phyloP scores from a whole-genome alignment of 805 yeast species.

The Yamadazyma ubonensis region DNA sequence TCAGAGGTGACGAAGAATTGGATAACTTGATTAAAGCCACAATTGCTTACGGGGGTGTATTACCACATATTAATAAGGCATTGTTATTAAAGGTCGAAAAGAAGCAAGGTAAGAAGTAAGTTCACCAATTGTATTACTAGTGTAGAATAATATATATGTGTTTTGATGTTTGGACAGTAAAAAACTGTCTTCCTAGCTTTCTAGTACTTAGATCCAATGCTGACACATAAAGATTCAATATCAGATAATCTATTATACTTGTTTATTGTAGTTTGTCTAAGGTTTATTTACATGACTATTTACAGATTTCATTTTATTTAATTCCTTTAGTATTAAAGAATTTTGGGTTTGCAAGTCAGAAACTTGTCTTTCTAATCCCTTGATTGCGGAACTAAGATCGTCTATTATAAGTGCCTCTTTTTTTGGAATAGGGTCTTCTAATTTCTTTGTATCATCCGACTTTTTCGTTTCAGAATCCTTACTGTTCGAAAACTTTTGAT shows the following conservation, averaged over 20 bases:
- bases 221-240: too few relatives aligned
- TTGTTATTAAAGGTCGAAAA: constrained; percentile 74
- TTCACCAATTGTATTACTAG: constrained; percentile 13
- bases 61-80: constrained; percentile 89
- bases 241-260: too few relatives aligned
- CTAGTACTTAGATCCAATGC: too few relatives aligned
- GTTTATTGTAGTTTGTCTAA: neutral
- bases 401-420: neutral
- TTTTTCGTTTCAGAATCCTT: too few relatives aligned
- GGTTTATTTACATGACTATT: constrained; percentile 10
- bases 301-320: constrained; percentile 10
- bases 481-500: too few relatives aligned
- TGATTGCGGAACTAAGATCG: neutral
- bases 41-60: constrained; percentile 96
- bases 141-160: constrained; percentile 15
- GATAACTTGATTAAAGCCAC: constrained; percentile 93
- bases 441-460: neutral
- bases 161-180: constrained; percentile 2
- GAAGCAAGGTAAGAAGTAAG: constrained; percentile 24
- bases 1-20: constrained; percentile 97
- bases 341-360: constrained; percentile 15
- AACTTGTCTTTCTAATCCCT: constrained; percentile 2
- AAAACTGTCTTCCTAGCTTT: too few relatives aligned
- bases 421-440: neutral
- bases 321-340: constrained; percentile 13